Evolutionary conservation across 1,284 basidiomycete genomes (phyloP).

Genomic region (Neonothopanus nambi): DNA sequence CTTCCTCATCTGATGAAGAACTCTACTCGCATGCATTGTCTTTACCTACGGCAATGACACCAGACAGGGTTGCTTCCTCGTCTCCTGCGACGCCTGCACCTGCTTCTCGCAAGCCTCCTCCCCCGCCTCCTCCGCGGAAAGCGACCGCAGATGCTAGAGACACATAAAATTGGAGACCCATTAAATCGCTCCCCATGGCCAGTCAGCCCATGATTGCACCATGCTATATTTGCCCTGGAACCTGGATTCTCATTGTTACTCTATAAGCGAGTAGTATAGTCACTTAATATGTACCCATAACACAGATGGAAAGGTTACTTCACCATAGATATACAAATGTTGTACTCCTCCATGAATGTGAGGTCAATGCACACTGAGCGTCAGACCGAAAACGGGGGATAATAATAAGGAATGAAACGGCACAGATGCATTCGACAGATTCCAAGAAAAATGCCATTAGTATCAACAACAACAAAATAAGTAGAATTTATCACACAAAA

Average conservation of each 20-base stretch:
- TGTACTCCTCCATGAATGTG: no score
- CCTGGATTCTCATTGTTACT: background rate
- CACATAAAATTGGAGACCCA: background rate
- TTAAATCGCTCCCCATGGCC: background rate
- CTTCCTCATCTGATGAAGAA: constrained; percentile 81
- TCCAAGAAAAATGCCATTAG: no score
- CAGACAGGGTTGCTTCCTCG: constrained; percentile 12
- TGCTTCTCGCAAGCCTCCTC: constrained; percentile 27
- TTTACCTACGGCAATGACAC: constrained; percentile 60
- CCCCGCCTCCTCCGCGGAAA: constrained; percentile 35
- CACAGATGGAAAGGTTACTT: no score
- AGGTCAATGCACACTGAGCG: no score
- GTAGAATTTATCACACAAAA: constrained; percentile 2
- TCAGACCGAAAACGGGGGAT: background rate
- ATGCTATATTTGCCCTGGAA: background rate
- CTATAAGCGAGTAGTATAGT: background rate
- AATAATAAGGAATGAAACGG: background rate
- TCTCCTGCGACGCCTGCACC: constrained; percentile 32
- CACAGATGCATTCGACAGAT: background rate
- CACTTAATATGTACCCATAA: background rate
- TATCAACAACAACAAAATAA: no score
- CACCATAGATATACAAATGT: no score
- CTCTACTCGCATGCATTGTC: constrained; percentile 69
- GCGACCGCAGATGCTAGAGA: constrained; percentile 22
- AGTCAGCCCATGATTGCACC: background rate